phyloP scores from a whole-genome alignment of 495 filamentous ascomycete genomes.

The Cetradonia linearis region DNA sequence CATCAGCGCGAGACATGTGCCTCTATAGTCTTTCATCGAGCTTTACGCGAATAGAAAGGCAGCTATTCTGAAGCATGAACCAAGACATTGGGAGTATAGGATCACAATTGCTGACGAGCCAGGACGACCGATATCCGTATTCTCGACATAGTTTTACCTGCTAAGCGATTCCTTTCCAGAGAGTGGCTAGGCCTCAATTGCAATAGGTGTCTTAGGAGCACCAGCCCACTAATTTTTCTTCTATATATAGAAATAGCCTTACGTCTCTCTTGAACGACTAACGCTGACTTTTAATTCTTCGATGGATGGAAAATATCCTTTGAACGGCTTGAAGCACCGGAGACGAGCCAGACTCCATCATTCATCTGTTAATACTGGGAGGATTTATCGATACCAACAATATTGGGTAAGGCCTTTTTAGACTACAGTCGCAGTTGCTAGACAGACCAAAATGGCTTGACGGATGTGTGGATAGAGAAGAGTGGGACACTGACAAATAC shows the following conservation, averaged over 20 bases:
- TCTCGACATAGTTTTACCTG: too few relatives aligned
- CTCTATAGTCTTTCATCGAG: background rate
- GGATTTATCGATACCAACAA: background rate
- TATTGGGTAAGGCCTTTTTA: background rate
- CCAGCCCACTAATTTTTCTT: too few relatives aligned
- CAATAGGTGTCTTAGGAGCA: too few relatives aligned
- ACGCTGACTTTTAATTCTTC: too few relatives aligned
- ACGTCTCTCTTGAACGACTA: too few relatives aligned
- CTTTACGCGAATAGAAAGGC: background rate
- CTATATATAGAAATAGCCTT: too few relatives aligned
- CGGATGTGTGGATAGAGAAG: background rate
- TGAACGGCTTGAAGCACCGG: background rate
- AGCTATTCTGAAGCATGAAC: background rate
- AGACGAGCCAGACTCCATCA: background rate
- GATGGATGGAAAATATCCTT: conserved; percentile 12
- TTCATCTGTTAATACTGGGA: background rate
- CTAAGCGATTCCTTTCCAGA: too few relatives aligned
- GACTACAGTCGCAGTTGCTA: background rate
- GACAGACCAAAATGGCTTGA: background rate
- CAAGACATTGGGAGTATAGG: conserved; percentile 1
- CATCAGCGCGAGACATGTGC: background rate
- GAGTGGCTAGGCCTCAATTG: too few relatives aligned
- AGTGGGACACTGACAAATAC: background rate
- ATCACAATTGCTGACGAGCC: background rate
- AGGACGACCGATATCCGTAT: background rate